Evolutionary conservation across 163 green algal species (phyloP).

Genomic region (Coccomyxa subellipsoidea): DNA sequence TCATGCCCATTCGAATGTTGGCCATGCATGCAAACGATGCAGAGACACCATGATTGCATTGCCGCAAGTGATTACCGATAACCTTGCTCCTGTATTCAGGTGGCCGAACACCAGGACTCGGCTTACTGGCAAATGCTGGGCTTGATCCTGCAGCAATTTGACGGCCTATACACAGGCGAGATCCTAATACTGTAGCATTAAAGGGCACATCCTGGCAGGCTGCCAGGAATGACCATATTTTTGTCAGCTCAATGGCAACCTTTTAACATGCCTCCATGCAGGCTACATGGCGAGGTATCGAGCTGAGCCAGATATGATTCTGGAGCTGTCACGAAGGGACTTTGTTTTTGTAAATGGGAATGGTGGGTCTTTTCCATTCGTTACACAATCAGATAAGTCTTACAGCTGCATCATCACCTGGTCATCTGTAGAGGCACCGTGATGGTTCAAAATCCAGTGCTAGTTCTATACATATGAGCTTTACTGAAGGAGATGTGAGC

Average conservation of each 20-base stretch:
- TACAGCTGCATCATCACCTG: no score
- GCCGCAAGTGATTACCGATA: no score
- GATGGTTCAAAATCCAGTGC: no score
- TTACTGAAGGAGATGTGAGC: no score
- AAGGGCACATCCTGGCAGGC: conserved; percentile 30
- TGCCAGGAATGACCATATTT: no score
- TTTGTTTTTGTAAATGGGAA: conserved; percentile 61
- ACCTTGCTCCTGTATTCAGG: neutral
- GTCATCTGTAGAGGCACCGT: no score
- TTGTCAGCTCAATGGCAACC: neutral
- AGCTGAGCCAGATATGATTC: neutral
- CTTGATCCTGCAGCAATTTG: conserved; percentile 54
- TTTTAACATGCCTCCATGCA: conserved; percentile 15
- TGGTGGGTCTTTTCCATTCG: conserved; percentile 28
- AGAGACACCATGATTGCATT: no score
- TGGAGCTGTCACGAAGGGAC: conserved; percentile 38
- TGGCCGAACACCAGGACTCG: neutral
- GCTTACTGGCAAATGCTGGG: conserved; percentile 40
- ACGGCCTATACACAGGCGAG: conserved; percentile 37
- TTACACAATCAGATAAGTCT: no score
- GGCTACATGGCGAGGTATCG: conserved; percentile 46
- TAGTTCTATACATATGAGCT: no score
- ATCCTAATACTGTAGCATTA: neutral
- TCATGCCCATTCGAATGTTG: no score
- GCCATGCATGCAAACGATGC: no score